Evolutionary conservation across 495 filamentous ascomycete species (phyloP), one percentile per base, ranked within the genome.

Genomic region (Parathielavia appendiculata): DNA sequence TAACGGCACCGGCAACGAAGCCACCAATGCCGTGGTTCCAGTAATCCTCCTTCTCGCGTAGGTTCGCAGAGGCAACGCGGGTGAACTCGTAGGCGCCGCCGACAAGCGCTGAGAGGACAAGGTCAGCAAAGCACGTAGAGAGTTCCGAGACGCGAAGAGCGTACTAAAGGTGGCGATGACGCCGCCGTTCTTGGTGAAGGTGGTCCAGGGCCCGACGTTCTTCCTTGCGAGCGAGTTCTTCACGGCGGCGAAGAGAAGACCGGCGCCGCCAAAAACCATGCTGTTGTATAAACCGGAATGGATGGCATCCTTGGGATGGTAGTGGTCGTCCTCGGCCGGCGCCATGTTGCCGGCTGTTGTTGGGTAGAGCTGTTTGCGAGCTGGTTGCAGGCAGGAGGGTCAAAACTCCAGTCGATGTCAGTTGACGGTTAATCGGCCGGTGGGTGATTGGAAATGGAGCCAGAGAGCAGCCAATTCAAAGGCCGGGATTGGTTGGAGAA

Each of bases 201-300:
- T 80, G 60, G 88, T 86, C 75, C 81, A 82, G 20, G 82, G 79
- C 46, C 89, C 86, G 52, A 93, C 78, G 70, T 95, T 95, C 63
- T 81, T 80, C 73, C 83, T 90, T 17, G 83, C 77, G 54, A 97
- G 81, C 34, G 91, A 86, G 73, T 95, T 96, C 75, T 91, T 90
- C 51, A 92, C 77, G 32, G 89, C 88, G 6, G 92, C 85, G 52
- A 85, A 66, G 67, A 89, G 76, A 43, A 87, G 71, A 62, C 93
- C 95, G 44, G 81, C 80, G 45, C 75, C 73, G 68, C 86, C 88
- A 52, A 81, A 83, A 57, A 90, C 69, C 59, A 83, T 58, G 39
- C 82, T 85, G 52, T 84, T 81, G 64, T 82, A 83, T 67, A 89
- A 69, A 30, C 86, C 79, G 40, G 78, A 76, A 51, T 75, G 70